These are phyloP conservation scores for Monotropa hypopitys DNA, from an alignment of 179 eudicot species.

Conservation along the genomic window DNA sequence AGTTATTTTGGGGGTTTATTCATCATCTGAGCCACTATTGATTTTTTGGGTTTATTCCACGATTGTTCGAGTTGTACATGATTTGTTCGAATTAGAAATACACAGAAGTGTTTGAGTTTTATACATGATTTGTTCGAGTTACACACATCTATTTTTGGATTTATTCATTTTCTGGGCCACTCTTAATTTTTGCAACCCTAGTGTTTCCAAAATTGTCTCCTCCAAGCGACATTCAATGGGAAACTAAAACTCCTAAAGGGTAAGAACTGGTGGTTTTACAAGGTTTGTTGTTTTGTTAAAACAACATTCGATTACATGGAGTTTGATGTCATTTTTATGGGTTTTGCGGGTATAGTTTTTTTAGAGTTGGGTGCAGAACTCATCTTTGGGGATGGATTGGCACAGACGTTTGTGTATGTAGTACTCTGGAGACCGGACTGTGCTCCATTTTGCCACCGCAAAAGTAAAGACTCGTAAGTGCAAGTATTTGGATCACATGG, in stretches of 20 bases:
- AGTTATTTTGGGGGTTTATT: too few species aligned
- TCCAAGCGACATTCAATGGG: constrained; percentile 16
- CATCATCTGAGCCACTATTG: too few species aligned
- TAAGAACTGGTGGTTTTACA: background rate
- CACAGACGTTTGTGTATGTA: constrained; percentile 3
- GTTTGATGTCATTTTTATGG: background rate
- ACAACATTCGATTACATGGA: background rate
- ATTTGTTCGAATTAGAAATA: too few species aligned
- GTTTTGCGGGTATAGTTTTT: background rate
- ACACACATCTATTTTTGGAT: too few species aligned
- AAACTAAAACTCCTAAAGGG: constrained; percentile 10
- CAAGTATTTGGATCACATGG: constrained; percentile 19
- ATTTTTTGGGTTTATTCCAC: too few species aligned
- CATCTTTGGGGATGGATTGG: constrained; percentile 6
- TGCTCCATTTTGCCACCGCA: constrained; percentile 16
- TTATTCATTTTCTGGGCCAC: too few species aligned
- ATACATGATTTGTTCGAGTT: too few species aligned
- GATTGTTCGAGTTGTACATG: too few species aligned
- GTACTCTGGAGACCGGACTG: constrained; percentile 1
- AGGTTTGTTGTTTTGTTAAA: background rate
- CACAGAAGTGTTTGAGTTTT: too few species aligned
- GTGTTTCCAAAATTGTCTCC: background rate
- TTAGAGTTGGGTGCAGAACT: constrained; percentile 6
- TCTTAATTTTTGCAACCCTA: too few species aligned
- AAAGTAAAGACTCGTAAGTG: constrained; percentile 13